Evolutionary conservation across 2,329 filamentous ascomycete genomes (phyloP).

Genomic region (Colletotrichum sp.): DNA sequence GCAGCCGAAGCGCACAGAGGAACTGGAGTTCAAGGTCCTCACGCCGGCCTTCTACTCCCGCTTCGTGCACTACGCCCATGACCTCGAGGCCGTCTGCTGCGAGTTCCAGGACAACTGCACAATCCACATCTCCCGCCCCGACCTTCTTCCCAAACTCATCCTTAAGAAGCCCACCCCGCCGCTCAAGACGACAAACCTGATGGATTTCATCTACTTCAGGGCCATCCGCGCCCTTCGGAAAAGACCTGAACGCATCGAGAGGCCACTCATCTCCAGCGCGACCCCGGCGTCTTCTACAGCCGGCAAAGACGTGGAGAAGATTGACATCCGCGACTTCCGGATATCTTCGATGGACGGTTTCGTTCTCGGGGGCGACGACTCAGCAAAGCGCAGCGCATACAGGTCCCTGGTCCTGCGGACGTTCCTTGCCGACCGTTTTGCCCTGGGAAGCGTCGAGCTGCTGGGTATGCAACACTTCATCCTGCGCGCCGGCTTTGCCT

Average conservation of each 20-base stretch:
- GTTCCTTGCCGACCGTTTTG: constrained; percentile 48
- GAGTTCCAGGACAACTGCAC: constrained; percentile 66
- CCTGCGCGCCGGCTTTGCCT: constrained; percentile 36
- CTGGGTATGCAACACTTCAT: constrained; percentile 37
- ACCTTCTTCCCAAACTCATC: constrained; percentile 52
- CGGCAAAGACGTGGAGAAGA: constrained; percentile 13
- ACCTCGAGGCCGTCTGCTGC: constrained; percentile 65
- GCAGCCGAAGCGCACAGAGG: constrained; percentile 27
- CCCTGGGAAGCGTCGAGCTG: constrained; percentile 39
- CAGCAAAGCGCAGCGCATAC: constrained; percentile 36
- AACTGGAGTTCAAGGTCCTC: constrained; percentile 62
- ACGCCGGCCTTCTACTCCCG: constrained; percentile 72
- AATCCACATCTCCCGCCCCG: constrained; percentile 59
- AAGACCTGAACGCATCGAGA: constrained; percentile 44
- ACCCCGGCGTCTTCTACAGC: background rate
- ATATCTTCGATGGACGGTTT: constrained; percentile 58
- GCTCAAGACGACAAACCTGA: constrained; percentile 36
- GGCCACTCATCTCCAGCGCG: constrained; percentile 44
- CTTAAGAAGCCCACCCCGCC: constrained; percentile 42
- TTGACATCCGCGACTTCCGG: constrained; percentile 52
- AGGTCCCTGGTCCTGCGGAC: constrained; percentile 41
- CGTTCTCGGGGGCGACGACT: constrained; percentile 39
- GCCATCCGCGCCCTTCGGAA: constrained; percentile 49
- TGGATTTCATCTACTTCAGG: constrained; percentile 47
- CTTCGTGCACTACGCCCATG: constrained; percentile 67